phyloP scores from a whole-genome alignment of 495 filamentous ascomycete species.

The Clavariopsis aquatica region DNA sequence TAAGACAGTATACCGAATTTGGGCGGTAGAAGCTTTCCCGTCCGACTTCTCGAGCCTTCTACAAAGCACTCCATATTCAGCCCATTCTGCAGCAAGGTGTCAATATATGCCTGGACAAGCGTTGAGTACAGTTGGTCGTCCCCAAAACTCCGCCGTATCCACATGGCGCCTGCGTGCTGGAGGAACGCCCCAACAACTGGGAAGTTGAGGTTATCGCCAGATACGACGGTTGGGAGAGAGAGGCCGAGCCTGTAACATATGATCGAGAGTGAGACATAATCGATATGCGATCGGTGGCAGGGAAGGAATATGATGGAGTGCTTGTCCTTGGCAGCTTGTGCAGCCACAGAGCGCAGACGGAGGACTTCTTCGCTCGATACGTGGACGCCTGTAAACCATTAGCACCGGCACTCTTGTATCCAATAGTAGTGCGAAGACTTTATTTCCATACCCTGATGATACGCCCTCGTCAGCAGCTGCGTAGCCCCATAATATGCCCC shows the following conservation, averaged over 20 bases:
- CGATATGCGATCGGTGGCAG: conserved; percentile 90
- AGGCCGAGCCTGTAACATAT: conserved; percentile 93
- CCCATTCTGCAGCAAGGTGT: conserved; percentile 83
- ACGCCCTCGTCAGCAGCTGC: conserved; percentile 86
- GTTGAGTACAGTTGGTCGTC: conserved; percentile 88
- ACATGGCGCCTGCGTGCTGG: conserved; percentile 91
- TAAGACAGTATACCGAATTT: conserved; percentile 97
- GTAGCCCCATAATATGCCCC: conserved; percentile 87
- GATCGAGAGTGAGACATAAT: conserved; percentile 90
- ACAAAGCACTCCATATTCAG: conserved; percentile 97
- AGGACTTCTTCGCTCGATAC: conserved; percentile 92
- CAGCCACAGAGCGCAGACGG: conserved; percentile 74
- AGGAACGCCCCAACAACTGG: conserved; percentile 86
- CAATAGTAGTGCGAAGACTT: background rate
- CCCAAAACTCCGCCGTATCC: conserved; percentile 88
- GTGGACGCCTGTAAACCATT: conserved; percentile 64
- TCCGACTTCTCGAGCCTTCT: conserved; percentile 88
- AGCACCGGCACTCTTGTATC: background rate
- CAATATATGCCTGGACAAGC: conserved; percentile 92
- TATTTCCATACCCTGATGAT: conserved; percentile 72
- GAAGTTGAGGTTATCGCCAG: conserved; percentile 95
- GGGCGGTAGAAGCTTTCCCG: conserved; percentile 87
- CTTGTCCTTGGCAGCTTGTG: conserved; percentile 78
- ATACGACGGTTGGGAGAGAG: conserved; percentile 86
- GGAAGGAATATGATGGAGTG: conserved; percentile 96